Base-by-base conservation (phyloP, 495 filamentous ascomycete species). In the Hypomontagnella submonticulosa region DNA sequence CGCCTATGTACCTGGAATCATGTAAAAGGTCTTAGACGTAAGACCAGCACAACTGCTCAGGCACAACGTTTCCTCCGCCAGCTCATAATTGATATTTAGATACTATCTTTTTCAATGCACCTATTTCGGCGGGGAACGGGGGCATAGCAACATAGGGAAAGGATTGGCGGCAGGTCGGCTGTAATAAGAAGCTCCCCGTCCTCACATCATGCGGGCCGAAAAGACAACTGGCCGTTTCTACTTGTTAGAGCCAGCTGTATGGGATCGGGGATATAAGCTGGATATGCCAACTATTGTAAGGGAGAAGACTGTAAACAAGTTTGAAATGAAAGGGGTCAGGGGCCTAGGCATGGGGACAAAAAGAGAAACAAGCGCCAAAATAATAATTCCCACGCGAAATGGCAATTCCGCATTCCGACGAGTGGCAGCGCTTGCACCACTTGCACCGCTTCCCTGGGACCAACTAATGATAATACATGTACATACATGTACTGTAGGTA, bases 271-370 rank as follows among this genome's bases (percentile, higher is more conserved):
- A 46, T 57, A 52, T 20, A 33, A 16, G 23, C 20, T 56, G 46
- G 34, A 58, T 30, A 54, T 42, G 42, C 18, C 42, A 53, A 52
- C 20, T 34, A 15, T 30, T 5, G 5, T 15, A 3, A 50, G 16
- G 20, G 30, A 36, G n/a, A 18, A 42, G 23, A 47, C 15, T 18
- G 34, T 42, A 48, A 65, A 58, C 46, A 41, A 12, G 40, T 42
- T 50, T 38, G 44, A 69, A 64, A 69, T 64, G 56, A 69, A 61
- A 61, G 66, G 66, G 56, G 38, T 40, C 43, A 16, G 42, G 30
- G 49, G 37, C 19, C 4, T 59, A 12, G 36, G 34, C 15, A 44
- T 41, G 10, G 48, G 18, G 34, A 60, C 34, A 9, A 47, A 62
- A 49, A 57, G 58, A 53, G 57, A 49, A 58, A 59, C 33, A 57